These are phyloP conservation scores for Euclidium syriacum DNA, from an alignment of 345 rosid species.

Conservation along the genomic window DNA sequence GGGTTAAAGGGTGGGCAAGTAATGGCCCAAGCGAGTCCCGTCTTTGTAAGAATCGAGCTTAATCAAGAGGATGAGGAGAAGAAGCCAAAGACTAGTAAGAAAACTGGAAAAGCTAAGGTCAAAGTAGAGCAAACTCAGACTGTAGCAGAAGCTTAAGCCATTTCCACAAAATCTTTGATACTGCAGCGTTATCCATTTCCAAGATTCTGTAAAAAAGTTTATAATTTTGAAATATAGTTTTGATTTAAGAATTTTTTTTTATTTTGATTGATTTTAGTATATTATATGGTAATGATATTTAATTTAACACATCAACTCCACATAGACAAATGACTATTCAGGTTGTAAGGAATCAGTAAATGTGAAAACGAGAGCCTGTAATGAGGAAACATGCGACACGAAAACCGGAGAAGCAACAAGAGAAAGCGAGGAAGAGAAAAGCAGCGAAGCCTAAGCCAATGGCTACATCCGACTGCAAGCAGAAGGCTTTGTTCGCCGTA, in stretches of 20 bases:
- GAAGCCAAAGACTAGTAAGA: constrained; percentile 24
- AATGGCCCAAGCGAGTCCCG: constrained; percentile 80
- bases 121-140: constrained; percentile 39
- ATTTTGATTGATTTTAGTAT: neutral
- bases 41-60: constrained; percentile 77
- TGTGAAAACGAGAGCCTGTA: constrained; percentile 80
- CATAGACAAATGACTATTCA: neutral
- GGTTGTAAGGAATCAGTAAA: constrained; percentile 25
- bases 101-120: constrained; percentile 37
- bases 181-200: neutral
- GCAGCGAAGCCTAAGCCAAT: constrained; percentile 75
- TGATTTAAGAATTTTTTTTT: neutral
- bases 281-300: neutral
- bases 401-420: constrained; percentile 75
- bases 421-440: constrained; percentile 65
- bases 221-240: neutral
- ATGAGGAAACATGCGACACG: constrained; percentile 72
- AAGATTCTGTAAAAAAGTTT: constrained; percentile 1
- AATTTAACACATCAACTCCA: neutral
- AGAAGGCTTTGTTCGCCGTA: constrained; percentile 44
- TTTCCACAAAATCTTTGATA: neutral
- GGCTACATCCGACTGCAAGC: constrained; percentile 72
- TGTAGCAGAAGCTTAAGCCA: constrained; percentile 40
- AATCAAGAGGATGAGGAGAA: constrained; percentile 40
- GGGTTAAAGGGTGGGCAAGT: constrained; percentile 77